Conservation (phyloP, 2,329 filamentous ascomycete genomes). For the Colletotrichum cordylinicola region DNA sequence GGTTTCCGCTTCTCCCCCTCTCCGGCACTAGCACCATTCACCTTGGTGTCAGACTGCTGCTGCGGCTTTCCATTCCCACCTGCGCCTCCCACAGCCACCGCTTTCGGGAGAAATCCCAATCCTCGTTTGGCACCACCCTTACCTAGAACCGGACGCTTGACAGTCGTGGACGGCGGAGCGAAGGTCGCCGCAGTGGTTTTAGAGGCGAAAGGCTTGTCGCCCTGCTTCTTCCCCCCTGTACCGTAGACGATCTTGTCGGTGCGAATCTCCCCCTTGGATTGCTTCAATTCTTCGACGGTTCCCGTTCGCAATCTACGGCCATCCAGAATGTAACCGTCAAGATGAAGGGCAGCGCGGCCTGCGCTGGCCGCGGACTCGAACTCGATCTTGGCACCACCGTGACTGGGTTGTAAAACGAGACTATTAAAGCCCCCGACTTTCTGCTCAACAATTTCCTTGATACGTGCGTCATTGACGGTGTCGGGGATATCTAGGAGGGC, state of each 20-base stretch:
- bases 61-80: neutral
- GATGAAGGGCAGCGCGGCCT: slow-evolving; percentile 71
- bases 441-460: slow-evolving; percentile 72
- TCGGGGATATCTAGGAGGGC: slow-evolving; percentile 87
- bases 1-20: slow-evolving; percentile 27
- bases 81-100: slow-evolving; percentile 18
- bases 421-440: slow-evolving; percentile 75
- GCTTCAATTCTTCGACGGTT: slow-evolving; percentile 58
- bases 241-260: slow-evolving; percentile 45
- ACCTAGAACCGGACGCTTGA: slow-evolving; percentile 50
- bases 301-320: slow-evolving; percentile 61
- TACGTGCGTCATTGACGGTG: slow-evolving; percentile 87
- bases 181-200: slow-evolving; percentile 35
- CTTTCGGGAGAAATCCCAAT: slow-evolving; percentile 46
- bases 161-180: slow-evolving; percentile 48
- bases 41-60: slow-evolving; percentile 22
- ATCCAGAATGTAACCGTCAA: slow-evolving; percentile 62
- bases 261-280: slow-evolving; percentile 51
- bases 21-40: slow-evolving; percentile 30
- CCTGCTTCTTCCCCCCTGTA: slow-evolving; percentile 32
- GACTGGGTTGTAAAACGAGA: slow-evolving; percentile 79
- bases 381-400: slow-evolving; percentile 87
- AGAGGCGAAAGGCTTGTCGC: slow-evolving; percentile 24
- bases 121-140: slow-evolving; percentile 44
- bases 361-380: slow-evolving; percentile 73